Percentiles rank a stretch among this genome's conserved stretches.
Evolutionary conservation across 495 filamentous ascomycete species (phyloP).

Genomic region (Trypethelium eluteriae): DNA sequence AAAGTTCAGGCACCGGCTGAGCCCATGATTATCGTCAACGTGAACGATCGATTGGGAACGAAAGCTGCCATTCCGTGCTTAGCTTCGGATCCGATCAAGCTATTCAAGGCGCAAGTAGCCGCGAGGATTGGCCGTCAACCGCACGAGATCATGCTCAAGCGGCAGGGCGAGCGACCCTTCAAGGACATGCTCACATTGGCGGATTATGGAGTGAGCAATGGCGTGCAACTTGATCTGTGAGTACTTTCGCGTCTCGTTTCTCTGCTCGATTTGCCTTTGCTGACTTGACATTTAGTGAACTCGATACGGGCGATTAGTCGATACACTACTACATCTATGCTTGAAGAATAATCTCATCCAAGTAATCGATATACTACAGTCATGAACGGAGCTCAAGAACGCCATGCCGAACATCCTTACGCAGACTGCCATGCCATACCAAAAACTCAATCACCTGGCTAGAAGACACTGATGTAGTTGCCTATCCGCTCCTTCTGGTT

Average conservation of each 20-base stretch:
- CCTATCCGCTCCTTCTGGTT: conserved; percentile 98
- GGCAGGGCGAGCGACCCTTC: conserved; percentile 85
- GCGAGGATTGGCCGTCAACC: conserved; percentile 77
- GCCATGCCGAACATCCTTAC: neutral
- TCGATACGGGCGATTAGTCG: conserved; percentile 28
- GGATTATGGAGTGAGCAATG: conserved; percentile 84
- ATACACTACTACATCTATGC: neutral
- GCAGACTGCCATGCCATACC: neutral
- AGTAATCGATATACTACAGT: conserved; percentile 6
- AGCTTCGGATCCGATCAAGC: conserved; percentile 63
- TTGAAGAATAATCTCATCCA: neutral
- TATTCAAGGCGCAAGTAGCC: conserved; percentile 87
- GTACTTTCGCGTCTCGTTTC: conserved; percentile 17
- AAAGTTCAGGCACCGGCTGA: conserved; percentile 42
- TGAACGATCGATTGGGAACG: conserved; percentile 87
- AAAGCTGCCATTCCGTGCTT: conserved; percentile 85
- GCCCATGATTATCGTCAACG: conserved; percentile 83
- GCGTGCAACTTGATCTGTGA: conserved; percentile 78
- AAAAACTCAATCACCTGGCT: conserved; percentile 20
- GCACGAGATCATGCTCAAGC: conserved; percentile 83
- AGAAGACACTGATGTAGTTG: conserved; percentile 98
- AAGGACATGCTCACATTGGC: conserved; percentile 78
- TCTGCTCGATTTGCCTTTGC: neutral
- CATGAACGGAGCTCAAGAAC: neutral
- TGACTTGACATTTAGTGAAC: conserved; percentile 12